phyloP scores from a whole-genome alignment of 495 filamentous ascomycete genomes.

The Penicillium verhagenii region DNA sequence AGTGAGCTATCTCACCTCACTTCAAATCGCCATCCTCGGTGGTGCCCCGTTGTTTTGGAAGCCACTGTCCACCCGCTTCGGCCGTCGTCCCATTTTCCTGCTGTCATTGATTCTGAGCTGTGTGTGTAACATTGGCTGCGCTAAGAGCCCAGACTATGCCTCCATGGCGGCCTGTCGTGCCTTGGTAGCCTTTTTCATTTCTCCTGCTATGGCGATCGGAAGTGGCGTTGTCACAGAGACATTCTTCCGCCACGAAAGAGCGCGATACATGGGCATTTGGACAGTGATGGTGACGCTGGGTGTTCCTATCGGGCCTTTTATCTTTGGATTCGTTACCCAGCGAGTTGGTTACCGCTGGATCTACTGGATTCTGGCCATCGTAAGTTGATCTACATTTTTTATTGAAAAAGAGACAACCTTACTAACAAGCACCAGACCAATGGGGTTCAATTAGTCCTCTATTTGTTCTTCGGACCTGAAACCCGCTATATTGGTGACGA shows the following conservation, averaged over 20 bases:
- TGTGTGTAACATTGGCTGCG: constrained; percentile 48
- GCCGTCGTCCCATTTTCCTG: constrained; percentile 52
- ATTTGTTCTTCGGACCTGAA: constrained; percentile 56
- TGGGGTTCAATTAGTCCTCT: constrained; percentile 50
- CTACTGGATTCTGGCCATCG: constrained; percentile 46
- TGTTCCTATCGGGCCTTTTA: constrained; percentile 48
- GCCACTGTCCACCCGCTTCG: constrained; percentile 53
- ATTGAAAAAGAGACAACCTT: not conserved
- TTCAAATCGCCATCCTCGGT: constrained; percentile 54
- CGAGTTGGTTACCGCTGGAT: constrained; percentile 44
- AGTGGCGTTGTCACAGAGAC: constrained; percentile 54
- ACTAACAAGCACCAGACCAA: constrained; percentile 40
- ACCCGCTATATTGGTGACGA: constrained; percentile 48
- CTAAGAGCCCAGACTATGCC: constrained; percentile 39
- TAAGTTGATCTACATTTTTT: constrained; percentile 23
- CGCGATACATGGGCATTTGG: constrained; percentile 55
- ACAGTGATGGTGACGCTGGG: constrained; percentile 55
- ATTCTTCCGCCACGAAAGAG: constrained; percentile 50
- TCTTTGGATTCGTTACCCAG: constrained; percentile 49
- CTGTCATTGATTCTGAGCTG: constrained; percentile 45
- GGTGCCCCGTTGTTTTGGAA: constrained; percentile 54
- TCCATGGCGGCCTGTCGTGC: constrained; percentile 48
- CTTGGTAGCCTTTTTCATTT: constrained; percentile 53
- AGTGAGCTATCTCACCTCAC: constrained; percentile 50
- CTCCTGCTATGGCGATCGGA: constrained; percentile 52